A percentile compares a stretch with the other conserved stretches of the same genome.
phyloP scores from a whole-genome alignment of 495 filamentous ascomycete genomes.

The Daldinia decipiens region DNA sequence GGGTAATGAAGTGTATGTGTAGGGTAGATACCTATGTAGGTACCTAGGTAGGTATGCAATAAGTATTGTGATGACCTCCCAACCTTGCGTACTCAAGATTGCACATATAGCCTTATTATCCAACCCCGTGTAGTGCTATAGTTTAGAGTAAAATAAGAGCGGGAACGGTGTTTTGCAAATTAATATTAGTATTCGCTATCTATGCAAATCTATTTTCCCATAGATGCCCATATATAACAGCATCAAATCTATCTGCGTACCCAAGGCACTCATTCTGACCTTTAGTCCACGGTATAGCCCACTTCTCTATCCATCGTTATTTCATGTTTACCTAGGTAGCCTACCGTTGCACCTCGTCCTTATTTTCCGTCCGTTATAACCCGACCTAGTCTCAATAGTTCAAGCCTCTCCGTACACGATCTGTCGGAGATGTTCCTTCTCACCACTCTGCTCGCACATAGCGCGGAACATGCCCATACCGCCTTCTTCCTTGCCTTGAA shows the following conservation, averaged over 20 bases:
- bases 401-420: constrained; percentile 59
- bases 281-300: not conserved
- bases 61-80: not conserved
- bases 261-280: not conserved
- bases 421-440: constrained; percentile 67
- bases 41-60: not conserved
- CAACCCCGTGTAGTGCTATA: not conserved
- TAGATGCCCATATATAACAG: not conserved
- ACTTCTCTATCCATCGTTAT: not conserved
- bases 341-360: not conserved
- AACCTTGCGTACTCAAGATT: too few species aligned
- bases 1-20: not conserved
- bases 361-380: not conserved
- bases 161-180: not conserved
- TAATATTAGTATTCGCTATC: not conserved
- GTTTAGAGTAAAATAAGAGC: not conserved
- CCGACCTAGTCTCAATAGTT: constrained; percentile 1
- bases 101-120: not conserved
- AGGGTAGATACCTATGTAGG: not conserved
- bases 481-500: constrained; percentile 59
- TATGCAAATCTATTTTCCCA: not conserved
- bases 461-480: constrained; percentile 70
- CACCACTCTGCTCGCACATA: constrained; percentile 81
- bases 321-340: not conserved
- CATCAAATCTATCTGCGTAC: not conserved